phyloP scores from a whole-genome alignment of 2,329 filamentous ascomycete species.

The Ophiostoma quercus region DNA sequence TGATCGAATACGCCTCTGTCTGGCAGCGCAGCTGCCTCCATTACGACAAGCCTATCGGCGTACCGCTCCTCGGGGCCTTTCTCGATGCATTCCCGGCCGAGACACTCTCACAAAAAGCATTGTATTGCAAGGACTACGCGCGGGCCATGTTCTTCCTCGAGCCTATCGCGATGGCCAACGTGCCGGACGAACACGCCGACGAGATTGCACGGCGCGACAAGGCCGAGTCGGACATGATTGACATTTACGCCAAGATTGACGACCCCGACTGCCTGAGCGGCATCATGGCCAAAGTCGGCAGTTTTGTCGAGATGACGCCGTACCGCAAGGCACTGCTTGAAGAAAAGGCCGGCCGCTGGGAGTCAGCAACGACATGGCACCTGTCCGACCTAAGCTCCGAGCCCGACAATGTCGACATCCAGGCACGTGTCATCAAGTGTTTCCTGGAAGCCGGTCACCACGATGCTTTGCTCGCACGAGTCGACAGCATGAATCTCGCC shows the following conservation, averaged over 20 bases:
- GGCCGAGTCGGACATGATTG: constrained; percentile 73
- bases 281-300: constrained; percentile 78
- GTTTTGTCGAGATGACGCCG: constrained; percentile 61
- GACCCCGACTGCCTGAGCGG: constrained; percentile 96
- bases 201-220: constrained; percentile 43
- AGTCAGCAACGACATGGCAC: constrained; percentile 95
- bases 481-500: constrained; percentile 62
- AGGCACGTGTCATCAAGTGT: constrained; percentile 79
- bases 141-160: constrained; percentile 92
- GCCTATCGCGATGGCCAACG: constrained; percentile 58
- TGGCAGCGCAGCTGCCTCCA: constrained; percentile 77
- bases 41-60: constrained; percentile 55
- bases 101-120: constrained; percentile 70
- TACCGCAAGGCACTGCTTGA: constrained; percentile 92
- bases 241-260: constrained; percentile 95
- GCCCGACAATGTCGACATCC: constrained; percentile 69
- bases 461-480: constrained; percentile 79
- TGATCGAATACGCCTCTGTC: constrained; percentile 84
- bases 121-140: constrained; percentile 92
- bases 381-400: constrained; percentile 79
- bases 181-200: constrained; percentile 41
- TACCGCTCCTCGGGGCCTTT: constrained; percentile 46
- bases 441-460: constrained; percentile 94
- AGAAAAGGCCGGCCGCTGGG: constrained; percentile 87
- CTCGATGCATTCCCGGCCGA: constrained; percentile 65